phyloP scores from a whole-genome alignment of 306 rosid genomes.

The Acmispon strigosus region DNA sequence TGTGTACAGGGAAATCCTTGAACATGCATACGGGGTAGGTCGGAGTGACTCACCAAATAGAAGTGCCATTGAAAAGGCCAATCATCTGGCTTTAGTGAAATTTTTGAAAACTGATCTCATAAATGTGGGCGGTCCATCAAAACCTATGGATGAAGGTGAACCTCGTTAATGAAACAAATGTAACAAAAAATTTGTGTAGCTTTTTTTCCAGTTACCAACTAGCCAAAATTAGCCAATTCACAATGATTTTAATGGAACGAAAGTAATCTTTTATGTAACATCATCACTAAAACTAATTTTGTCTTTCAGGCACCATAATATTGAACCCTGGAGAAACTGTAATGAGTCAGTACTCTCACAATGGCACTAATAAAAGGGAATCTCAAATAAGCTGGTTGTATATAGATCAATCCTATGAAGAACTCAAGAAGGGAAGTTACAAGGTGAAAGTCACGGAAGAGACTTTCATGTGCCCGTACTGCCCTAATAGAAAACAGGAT shows the following conservation, averaged over 20 bases:
- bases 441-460: constrained; percentile 51
- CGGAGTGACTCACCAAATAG: constrained; percentile 70
- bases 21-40: constrained; percentile 95
- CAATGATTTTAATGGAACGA: not conserved
- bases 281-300: constrained; percentile 6
- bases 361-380: constrained; percentile 46
- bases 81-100: constrained; percentile 70
- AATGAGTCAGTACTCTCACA: constrained; percentile 29
- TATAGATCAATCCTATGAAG: constrained; percentile 46
- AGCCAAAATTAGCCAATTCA: not conserved
- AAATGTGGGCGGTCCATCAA: constrained; percentile 18
- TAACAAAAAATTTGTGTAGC: not conserved
- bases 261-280: constrained; percentile 2
- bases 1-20: constrained; percentile 64
- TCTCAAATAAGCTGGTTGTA: constrained; percentile 46
- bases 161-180: not conserved
- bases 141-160: constrained; percentile 15
- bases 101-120: constrained; percentile 57
- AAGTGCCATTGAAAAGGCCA: constrained; percentile 64
- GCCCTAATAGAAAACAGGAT: constrained; percentile 54
- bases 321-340: constrained; percentile 28
- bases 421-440: constrained; percentile 56
- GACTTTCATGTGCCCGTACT: constrained; percentile 75
- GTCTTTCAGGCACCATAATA: constrained; percentile 33
- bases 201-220: not conserved